Evolutionary conservation across 2,329 filamentous ascomycete species (phyloP), one percentile per base, ranked within the genome.

Genomic region (Penicillium italicum): DNA sequence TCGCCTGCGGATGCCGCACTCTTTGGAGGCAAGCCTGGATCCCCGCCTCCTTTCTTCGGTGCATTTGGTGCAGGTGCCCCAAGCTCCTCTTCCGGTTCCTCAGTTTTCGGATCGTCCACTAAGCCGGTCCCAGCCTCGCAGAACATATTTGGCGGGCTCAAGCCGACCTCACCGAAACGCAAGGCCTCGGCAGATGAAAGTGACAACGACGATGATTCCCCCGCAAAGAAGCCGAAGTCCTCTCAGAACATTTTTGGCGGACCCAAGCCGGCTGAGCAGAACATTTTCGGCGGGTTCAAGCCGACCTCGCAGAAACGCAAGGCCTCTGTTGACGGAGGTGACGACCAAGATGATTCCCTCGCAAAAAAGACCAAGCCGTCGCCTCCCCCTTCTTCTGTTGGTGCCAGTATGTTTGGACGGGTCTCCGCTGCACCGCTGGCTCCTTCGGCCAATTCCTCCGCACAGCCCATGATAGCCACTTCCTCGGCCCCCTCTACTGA

Each of bases 91-190:
- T 28, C 60, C 16, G 16, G 10, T 18, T 56, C 60, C 3, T 72
- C 72, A 0, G 63, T 73, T 18, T 69, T 72, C 43, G 56, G 63
- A 10, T 62, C 67, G 4, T 62, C 67, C 18, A 63, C 58, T 24
- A 65, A 64, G 30, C 64, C 71, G 12, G 50, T 68, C 4, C 63
- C 62, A 31, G 65, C 65, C 30, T 62, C 70, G 6, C 67, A 62
- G 46, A 71, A 74, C 49, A 74, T 74, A 24, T 76, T 76, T 38
- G 70, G 71, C 42, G 66, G 73, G 44, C 55, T 76, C 8, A 64
- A 63, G 50, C 58, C 62, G 33, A 40, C 49, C 5, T 63, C 63
- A 11, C 56, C 62, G 18, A 65, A 65, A 33, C 61, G 54, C 20
- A 50, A 41, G 31, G 18, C 42, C 5, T 60, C 62, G 31, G 59